Base-by-base conservation (phyloP, 78 protist genomes). In the Dictyostelium citrinum region DNA sequence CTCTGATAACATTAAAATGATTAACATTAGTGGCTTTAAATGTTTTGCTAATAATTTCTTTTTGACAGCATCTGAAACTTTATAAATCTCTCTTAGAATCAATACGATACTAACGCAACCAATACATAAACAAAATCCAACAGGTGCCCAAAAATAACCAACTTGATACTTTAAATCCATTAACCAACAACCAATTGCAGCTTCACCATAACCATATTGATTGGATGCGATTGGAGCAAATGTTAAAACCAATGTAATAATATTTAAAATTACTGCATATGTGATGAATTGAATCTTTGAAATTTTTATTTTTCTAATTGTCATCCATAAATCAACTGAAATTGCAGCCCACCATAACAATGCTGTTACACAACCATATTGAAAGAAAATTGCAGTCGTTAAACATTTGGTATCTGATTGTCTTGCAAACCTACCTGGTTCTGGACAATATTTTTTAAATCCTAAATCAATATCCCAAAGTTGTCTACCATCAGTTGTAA, bases 71-170 rank as follows among this genome's bases (percentile, higher is more conserved):
- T 70, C 77, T 33, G 77, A 70, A 27, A 27, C 61, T 80, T 78
- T 35, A 43, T 85, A 85, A 14, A 88, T 75, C 35, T 88, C 81
- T 67, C 51, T 67, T 49, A 88, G 17, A 12, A 88, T 55, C 29
- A 78, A 17, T 11, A 43, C 58, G 0, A 88, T 76, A 39, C 70
- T 78, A 12, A 31, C 58, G n/a, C 79, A 37, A 16, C 81, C 84
- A 20, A 78, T 2, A 0, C 33, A 4, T n/a, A 76, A 35, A 31
- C 43, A 8, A 8, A 88, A 17, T 27, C 75, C 61, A 20, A 88
- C 27, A 46, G 93, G 93, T 8, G 51, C 71, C 49, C 61, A 88
- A 78, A 88, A 88, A 17, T 78, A 88, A 5, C 49, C 64, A 67
- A 49, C 11, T 78, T 76, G 81, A 61, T 46, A 67, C 31, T 29